Evolutionary conservation across 129 eudicot species (phyloP), one percentile per base, ranked within the genome.

Genomic region (Lactuca saligna): DNA sequence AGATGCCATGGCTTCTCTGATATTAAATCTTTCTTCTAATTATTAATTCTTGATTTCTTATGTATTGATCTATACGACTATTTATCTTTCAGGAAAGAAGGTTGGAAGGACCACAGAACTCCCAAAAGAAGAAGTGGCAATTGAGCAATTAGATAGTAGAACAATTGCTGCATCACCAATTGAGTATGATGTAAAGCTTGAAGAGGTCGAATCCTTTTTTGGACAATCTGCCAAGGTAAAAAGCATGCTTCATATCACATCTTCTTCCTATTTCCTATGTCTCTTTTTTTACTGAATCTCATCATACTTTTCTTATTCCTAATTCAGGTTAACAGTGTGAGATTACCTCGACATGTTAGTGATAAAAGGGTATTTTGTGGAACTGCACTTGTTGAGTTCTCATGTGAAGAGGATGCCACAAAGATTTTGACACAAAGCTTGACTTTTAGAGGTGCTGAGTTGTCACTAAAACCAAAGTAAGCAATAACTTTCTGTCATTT

Each of bases 151-250:
- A 53, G 97, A 93, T 71, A 85, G 63, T 25, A 83, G 89, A 68
- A 93, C 99, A 44, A 63, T 93, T 57, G 90, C 99, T 70, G 99
- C 92, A 51, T 93, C 93, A 11, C 97, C 99, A 4, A 49, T 93
- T 13, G 85, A 77, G 71, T 89, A 84, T 73, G 88, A 87, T 72
- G 81, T 80, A 58, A 89, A 82, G 82, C 88, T 78, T 76, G 99
- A 93, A 75, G 97, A 86, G 50, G 95, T 93, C 35, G 99, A 89
- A 54, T 75, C 92, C 32, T 93, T 84, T 71, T 93, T 93, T 70
- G 65, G 59, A 49, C 85, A 89, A 63, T 39, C 64, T 77, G 85
- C 86, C 48, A 92, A 88, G 96, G 98, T 92, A 80, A 3, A 42
- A 42, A 55, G 59, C 14, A 44, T 54, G 35, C 32, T 64, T 17